Conservation (phyloP, 768 basidiomycete species). For the Hygrophorus pudorinus region DNA sequence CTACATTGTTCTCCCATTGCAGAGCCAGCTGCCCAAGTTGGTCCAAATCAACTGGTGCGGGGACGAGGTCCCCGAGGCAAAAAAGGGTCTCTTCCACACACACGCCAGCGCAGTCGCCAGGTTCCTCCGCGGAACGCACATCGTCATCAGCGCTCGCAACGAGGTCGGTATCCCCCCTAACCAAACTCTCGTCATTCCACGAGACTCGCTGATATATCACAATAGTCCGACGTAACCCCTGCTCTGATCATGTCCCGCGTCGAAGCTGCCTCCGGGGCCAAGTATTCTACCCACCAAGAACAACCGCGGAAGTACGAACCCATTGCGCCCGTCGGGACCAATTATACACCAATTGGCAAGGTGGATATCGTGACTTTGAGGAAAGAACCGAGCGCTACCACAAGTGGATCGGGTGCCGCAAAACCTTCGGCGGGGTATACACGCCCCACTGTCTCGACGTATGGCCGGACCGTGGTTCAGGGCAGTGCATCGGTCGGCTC, state of each 20-base stretch:
- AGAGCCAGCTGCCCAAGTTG: conserved; percentile 83
- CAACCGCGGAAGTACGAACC: conserved; percentile 62
- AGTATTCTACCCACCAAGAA: conserved; percentile 80
- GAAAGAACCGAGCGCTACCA: conserved; percentile 17
- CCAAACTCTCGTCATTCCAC: not conserved
- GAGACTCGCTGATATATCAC: not conserved
- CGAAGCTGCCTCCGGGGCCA: conserved; percentile 84
- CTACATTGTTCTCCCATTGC: conserved; percentile 2
- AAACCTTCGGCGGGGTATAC: conserved; percentile 27
- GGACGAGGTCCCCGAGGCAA: conserved; percentile 86
- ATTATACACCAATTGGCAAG: conserved; percentile 65
- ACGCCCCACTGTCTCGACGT: not conserved
- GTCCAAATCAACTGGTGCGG: conserved; percentile 98
- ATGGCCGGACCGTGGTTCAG: conserved; percentile 17
- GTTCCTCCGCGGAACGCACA: conserved; percentile 77
- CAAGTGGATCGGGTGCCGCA: conserved; percentile 23
- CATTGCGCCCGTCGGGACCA: conserved; percentile 74
- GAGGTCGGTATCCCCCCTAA: conserved; percentile 49
- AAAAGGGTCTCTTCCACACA: conserved; percentile 88
- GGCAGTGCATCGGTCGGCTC: conserved; percentile 41
- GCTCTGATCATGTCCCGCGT: conserved; percentile 75
- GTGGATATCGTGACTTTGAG: conserved; percentile 58
- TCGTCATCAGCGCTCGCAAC: conserved; percentile 78
- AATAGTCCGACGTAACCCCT: conserved; percentile 71
- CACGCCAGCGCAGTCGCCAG: conserved; percentile 74